A percentile compares a stretch with the other conserved stretches of the same genome.
These are phyloP conservation scores for Cadophora luteo-olivacea DNA, from an alignment of 2,329 filamentous ascomycete genomes.

Conservation along the genomic window DNA sequence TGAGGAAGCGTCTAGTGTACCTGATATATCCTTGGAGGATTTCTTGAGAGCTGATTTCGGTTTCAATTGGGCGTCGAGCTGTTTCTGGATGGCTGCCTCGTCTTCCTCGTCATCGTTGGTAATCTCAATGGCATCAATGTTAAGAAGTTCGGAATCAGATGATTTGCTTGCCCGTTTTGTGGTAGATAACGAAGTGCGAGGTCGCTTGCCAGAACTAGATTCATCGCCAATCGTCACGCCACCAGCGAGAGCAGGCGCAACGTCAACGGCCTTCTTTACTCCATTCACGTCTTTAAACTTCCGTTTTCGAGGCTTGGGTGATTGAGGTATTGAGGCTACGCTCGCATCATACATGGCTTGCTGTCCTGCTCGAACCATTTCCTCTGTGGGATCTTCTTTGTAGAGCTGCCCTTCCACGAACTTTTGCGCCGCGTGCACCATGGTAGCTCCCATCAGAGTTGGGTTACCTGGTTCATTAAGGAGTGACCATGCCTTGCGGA, in stretches of 20 bases:
- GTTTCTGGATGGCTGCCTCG: neutral
- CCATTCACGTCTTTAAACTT: slow-evolving; percentile 21
- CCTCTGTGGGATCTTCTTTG: slow-evolving; percentile 34
- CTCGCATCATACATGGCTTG: slow-evolving; percentile 30
- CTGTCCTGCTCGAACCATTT: slow-evolving; percentile 35
- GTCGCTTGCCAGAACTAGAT: slow-evolving; percentile 30
- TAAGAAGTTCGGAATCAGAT: neutral
- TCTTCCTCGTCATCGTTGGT: neutral
- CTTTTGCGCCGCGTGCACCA: slow-evolving; percentile 60
- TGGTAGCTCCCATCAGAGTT: slow-evolving; percentile 60
- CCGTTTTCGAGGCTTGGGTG: slow-evolving; percentile 12
- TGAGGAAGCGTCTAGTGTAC: slow-evolving; percentile 30
- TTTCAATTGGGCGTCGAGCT: slow-evolving; percentile 4
- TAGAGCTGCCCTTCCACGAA: slow-evolving; percentile 51
- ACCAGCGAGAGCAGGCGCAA: slow-evolving; percentile 33
- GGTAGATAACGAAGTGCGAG: slow-evolving; percentile 1
- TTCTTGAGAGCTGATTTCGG: slow-evolving; percentile 35
- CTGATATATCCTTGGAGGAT: slow-evolving; percentile 35
- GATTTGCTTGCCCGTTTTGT: slow-evolving; percentile 2
- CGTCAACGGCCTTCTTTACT: slow-evolving; percentile 22
- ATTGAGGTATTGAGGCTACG: slow-evolving; percentile 6
- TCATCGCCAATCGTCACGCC: slow-evolving; percentile 34
- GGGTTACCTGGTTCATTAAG: slow-evolving; percentile 52
- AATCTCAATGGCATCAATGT: neutral
- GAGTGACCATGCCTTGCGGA: slow-evolving; percentile 72